phyloP scores from a whole-genome alignment of 2,329 filamentous ascomycete species.

The Penicillium sp. region DNA sequence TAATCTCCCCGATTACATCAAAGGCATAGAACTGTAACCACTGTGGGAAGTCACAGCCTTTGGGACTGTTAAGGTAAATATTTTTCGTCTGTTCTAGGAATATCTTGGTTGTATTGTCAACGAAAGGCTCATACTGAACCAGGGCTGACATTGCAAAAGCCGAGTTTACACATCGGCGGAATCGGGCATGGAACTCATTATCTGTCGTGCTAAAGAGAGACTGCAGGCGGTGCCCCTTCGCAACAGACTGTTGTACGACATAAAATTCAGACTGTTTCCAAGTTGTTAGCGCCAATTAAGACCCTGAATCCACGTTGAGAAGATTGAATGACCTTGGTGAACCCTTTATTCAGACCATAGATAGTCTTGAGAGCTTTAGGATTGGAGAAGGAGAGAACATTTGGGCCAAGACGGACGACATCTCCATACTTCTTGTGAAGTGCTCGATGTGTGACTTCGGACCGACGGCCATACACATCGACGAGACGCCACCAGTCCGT shows the following conservation, averaged over 20 bases:
- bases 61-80: conserved; percentile 49
- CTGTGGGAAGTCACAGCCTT: conserved; percentile 25
- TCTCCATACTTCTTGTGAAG: conserved; percentile 74
- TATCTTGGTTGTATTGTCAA: conserved; percentile 73
- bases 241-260: conserved; percentile 21
- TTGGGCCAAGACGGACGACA: conserved; percentile 75
- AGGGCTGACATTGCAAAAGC: conserved; percentile 79
- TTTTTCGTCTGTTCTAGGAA: conserved; percentile 68
- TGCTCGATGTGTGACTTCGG: conserved; percentile 69
- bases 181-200: conserved; percentile 74
- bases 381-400: conserved; percentile 71
- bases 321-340: conserved; percentile 64
- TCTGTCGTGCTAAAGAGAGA: conserved; percentile 38
- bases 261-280: conserved; percentile 20
- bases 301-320: not conserved
- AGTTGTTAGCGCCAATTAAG: not conserved
- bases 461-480: conserved; percentile 67
- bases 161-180: conserved; percentile 74
- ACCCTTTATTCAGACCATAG: conserved; percentile 82
- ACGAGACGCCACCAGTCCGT: conserved; percentile 77
- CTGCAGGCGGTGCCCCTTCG: conserved; percentile 19
- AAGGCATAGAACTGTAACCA: conserved; percentile 85
- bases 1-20: conserved; percentile 80
- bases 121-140: conserved; percentile 78
- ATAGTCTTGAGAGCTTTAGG: conserved; percentile 70